Evolutionary conservation across 108 stramenopile genomes (phyloP).

Genomic region (Cyclostephanos tholiformis): DNA sequence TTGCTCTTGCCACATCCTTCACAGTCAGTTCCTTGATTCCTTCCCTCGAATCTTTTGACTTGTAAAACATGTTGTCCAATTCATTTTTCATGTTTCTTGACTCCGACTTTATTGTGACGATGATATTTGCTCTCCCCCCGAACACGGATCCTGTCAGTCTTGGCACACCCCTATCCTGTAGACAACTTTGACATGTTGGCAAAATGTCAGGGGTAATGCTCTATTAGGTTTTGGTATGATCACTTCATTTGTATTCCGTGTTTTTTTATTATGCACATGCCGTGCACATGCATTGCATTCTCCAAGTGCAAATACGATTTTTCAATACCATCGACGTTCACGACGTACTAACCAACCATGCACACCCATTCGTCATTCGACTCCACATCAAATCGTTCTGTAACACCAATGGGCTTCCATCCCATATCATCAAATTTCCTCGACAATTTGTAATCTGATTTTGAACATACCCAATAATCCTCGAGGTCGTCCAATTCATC

Average conservation of each 20-base stretch:
- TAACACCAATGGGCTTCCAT: slow-evolving; percentile 15
- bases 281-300: slow-evolving; percentile 17
- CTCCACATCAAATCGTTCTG: not conserved
- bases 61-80: too few relatives aligned
- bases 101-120: too few relatives aligned
- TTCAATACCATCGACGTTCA: not conserved
- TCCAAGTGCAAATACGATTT: slow-evolving; percentile 3
- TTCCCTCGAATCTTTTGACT: too few relatives aligned
- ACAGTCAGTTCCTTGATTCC: too few relatives aligned
- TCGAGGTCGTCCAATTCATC: slow-evolving; percentile 8
- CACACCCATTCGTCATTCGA: slow-evolving; percentile 17
- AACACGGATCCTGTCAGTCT: too few relatives aligned
- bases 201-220: not conserved
- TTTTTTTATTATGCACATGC: not conserved
- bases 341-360: slow-evolving; percentile 17
- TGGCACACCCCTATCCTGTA: not conserved
- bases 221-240: slow-evolving; percentile 12
- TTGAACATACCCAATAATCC: slow-evolving; percentile 9
- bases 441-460: slow-evolving; percentile 9
- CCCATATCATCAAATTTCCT: slow-evolving; percentile 5
- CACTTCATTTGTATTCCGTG: slow-evolving; percentile 9
- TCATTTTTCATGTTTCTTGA: too few relatives aligned
- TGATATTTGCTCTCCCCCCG: too few relatives aligned
- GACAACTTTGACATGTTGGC: not conserved
- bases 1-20: too few relatives aligned